phyloP scores from a whole-genome alignment of 2,329 filamentous ascomycete genomes.

The Leptographium lundbergii region DNA sequence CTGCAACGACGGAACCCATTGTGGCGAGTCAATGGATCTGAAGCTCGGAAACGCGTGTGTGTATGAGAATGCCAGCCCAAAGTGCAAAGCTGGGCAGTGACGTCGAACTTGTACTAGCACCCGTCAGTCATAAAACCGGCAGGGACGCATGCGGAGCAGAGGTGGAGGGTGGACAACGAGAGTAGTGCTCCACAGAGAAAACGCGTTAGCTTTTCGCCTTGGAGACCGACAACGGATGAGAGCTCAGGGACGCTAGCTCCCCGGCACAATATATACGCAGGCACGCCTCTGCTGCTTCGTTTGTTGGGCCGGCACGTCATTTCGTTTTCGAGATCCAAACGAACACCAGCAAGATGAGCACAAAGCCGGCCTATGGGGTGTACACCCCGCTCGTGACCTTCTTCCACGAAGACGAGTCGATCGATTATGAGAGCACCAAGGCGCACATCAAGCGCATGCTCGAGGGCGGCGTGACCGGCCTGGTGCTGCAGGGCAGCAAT shows the following conservation, averaged over 20 bases:
- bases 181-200: background rate
- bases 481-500: conserved; percentile 53
- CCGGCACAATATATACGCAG: background rate
- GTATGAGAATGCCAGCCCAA: too few species aligned
- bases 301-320: background rate
- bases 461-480: conserved; percentile 43
- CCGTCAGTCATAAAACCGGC: background rate
- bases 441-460: conserved; percentile 43
- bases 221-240: background rate
- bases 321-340: background rate
- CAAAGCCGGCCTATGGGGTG: conserved; percentile 21
- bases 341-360: background rate
- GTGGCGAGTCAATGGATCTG: background rate
- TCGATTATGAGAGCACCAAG: conserved; percentile 37
- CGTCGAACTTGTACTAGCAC: background rate
- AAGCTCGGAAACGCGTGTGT: background rate
- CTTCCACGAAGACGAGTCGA: conserved; percentile 36
- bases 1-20: background rate
- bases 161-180: background rate
- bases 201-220: background rate
- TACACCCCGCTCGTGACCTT: conserved; percentile 46
- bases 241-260: background rate
- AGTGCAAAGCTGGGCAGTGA: background rate
- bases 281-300: background rate
- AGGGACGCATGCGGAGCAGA: background rate